Evolutionary conservation across 2,329 filamentous ascomycete genomes (phyloP).

Genomic region (Aschersonia sp.): DNA sequence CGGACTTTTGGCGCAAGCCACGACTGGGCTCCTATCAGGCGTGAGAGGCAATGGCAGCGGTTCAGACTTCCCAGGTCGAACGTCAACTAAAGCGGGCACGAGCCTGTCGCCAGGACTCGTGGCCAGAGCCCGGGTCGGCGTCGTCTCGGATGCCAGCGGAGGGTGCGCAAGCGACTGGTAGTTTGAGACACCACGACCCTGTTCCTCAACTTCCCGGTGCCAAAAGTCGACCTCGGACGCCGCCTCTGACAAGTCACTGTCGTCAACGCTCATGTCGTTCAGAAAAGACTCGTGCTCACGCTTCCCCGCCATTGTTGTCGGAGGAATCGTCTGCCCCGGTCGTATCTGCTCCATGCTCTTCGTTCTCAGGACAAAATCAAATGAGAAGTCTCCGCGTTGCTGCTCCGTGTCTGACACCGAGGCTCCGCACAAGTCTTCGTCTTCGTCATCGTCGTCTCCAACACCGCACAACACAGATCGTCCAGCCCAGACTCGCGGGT

Average conservation of each 20-base stretch:
- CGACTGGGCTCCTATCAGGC: constrained; percentile 32
- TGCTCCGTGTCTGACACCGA: constrained; percentile 4
- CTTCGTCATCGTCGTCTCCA: constrained; percentile 21
- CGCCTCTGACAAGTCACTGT: constrained; percentile 49
- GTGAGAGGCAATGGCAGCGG: constrained; percentile 18
- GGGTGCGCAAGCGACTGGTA: constrained; percentile 18
- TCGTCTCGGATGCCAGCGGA: constrained; percentile 6
- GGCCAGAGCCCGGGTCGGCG: constrained; percentile 23
- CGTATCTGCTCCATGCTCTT: constrained; percentile 33
- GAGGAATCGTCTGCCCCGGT: constrained; percentile 17
- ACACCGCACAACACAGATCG: constrained; percentile 37
- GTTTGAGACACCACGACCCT: constrained; percentile 3
- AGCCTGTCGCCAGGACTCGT: constrained; percentile 2
- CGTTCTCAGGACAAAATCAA: constrained; percentile 39
- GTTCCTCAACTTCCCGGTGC: constrained; percentile 19
- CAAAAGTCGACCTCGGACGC: constrained; percentile 37
- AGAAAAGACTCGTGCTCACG: constrained; percentile 28
- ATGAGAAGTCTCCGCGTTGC: constrained; percentile 24
- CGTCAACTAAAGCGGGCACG: too few relatives aligned
- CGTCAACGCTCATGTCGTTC: constrained; percentile 34
- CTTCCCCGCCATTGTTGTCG: constrained; percentile 4
- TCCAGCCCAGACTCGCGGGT: constrained; percentile 29
- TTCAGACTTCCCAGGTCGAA: too few relatives aligned
- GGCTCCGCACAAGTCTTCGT: constrained; percentile 1
- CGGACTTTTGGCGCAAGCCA: constrained; percentile 17